Evolutionary conservation across 108 stramenopile genomes (phyloP), one percentile per base, ranked within the genome.

Genomic region (Fragilaria crotonensis): DNA sequence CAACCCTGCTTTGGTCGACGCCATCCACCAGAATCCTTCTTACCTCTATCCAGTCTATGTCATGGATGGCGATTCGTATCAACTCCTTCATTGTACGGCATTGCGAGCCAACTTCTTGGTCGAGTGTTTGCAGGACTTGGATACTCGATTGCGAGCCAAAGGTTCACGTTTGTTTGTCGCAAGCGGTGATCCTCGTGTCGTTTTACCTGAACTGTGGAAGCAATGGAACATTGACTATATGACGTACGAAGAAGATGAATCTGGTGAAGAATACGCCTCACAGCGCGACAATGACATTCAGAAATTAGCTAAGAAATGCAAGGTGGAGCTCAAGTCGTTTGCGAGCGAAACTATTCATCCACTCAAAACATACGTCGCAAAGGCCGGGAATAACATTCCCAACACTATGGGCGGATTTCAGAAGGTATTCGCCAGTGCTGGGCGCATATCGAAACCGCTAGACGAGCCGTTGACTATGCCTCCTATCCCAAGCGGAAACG

Each of bases 81-180:
- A 77, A 21, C 66, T 86, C 1, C 32, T 67, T 21, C 81, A 75
- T 62, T 84, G 80, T 52, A 62, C 76, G 17, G 77, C 83, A 5
- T 57, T 78, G 18, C 70, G 94, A 26, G 89, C 83, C 28, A 83
- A 79, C 52, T 99, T 99, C 62, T 45, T 97, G 5, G 62, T 97
- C 33, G 83, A 99, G 67, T 79, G 74, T 47, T 63, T 96, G 9
- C 45, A 58, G 44, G 89, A 94, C 51, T 67, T 95, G 29, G 91
- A 96, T 64, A 47, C 63, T 11, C 77, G 64, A 20, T 69, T 97
- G 33, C 68, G 76, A 7, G 9, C 49, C 17, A 50, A 50, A 21
- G 84, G 85, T 1, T 81, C 75, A 5, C 50, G 90, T 1, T 63
- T 96, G 23, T 81, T 75, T 45, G 90, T 96, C 44, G 65, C 76